Base-by-base conservation (phyloP, 1,284 basidiomycete species). In the Fomitiporia mediterranea region DNA sequence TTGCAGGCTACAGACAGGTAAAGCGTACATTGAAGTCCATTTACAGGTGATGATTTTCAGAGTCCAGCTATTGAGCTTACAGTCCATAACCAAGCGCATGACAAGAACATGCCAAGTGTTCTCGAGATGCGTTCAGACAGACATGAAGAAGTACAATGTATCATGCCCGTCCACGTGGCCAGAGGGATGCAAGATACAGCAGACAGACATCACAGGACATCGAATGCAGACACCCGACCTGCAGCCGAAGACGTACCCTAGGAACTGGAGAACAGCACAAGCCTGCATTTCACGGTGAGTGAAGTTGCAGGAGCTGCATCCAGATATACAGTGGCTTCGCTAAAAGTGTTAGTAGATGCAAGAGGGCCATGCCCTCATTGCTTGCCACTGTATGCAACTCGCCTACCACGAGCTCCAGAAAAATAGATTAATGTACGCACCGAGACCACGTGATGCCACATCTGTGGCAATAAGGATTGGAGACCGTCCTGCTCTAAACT, bases 381-480 rank as follows among this genome's bases (percentile, higher is more conserved):
- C 30, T 46, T 38, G 42, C 53, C 53, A 38, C 53, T 55, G 57
- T 47, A 51, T 19, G 34, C 17, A 27, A 55, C 51, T 55, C 57
- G 57, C 57, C 52, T 13, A 49, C n/a, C 21, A 37, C 19, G 30
- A 39, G 8, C 57, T 34, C 23, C 19, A 13, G 17, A 21, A 27
- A 3, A 21, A 32, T 27, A 40, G 21, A 23, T 9, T 38, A 65
- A 73, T 69, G 72, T 69, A 97, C 95, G 80, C 90, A 99, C 96
- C 96, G 70, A 99, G 86, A 86, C 96, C 96, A 86, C 96, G 96
- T 70, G 94, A 98, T 62, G 96, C 96, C 66, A 98, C 92, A 69
- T 95, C 94, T 64, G 93, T 96, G 75, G 95, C 95, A 71, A 99
- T 95, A 74, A 99, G 84, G 72, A 99, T 98, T 7, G 97, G 97